These are phyloP conservation scores for Cadophora gregata DNA, from an alignment of 2,329 filamentous ascomycete genomes.

Conservation along the genomic window DNA sequence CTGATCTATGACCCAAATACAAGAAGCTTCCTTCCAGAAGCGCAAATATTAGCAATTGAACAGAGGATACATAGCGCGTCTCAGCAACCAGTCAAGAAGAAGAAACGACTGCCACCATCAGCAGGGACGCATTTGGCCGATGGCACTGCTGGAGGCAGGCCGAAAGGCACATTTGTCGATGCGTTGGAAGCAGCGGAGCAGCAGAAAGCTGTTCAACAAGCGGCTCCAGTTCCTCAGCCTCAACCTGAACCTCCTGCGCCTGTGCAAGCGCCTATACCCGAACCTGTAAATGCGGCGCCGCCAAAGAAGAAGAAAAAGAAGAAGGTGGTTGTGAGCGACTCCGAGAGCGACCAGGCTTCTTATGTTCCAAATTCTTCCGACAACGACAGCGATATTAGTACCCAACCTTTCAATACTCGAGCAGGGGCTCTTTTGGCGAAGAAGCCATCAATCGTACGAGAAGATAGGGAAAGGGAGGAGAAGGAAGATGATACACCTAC, in stretches of 20 bases:
- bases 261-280: slow-evolving; percentile 12
- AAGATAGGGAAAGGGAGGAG: slow-evolving; percentile 53
- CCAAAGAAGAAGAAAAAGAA: slow-evolving; percentile 38
- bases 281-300: slow-evolving; percentile 1
- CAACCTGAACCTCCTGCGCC: slow-evolving; percentile 12
- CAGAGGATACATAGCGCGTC: slow-evolving; percentile 49
- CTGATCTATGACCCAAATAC: slow-evolving; percentile 72
- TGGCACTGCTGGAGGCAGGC: slow-evolving; percentile 57
- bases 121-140: slow-evolving; percentile 51
- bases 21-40: slow-evolving; percentile 62
- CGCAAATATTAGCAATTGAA: slow-evolving; percentile 52
- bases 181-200: slow-evolving; percentile 36
- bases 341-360: slow-evolving; percentile 40
- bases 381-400: slow-evolving; percentile 39
- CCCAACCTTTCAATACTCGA: slow-evolving; percentile 30
- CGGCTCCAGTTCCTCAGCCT: slow-evolving; percentile 13
- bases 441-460: slow-evolving; percentile 53
- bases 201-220: slow-evolving; percentile 18
- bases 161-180: slow-evolving; percentile 55
- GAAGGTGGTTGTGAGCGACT: slow-evolving; percentile 35
- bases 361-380: slow-evolving; percentile 41
- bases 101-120: slow-evolving; percentile 46
- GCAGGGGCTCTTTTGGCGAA: slow-evolving; percentile 43
- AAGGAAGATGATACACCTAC: slow-evolving; percentile 41
- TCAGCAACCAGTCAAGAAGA: slow-evolving; percentile 49